These are phyloP conservation scores for Pleurozium schreberi DNA, from an alignment of 225 moss, liverwort and hornwort species.

Conservation along the genomic window DNA sequence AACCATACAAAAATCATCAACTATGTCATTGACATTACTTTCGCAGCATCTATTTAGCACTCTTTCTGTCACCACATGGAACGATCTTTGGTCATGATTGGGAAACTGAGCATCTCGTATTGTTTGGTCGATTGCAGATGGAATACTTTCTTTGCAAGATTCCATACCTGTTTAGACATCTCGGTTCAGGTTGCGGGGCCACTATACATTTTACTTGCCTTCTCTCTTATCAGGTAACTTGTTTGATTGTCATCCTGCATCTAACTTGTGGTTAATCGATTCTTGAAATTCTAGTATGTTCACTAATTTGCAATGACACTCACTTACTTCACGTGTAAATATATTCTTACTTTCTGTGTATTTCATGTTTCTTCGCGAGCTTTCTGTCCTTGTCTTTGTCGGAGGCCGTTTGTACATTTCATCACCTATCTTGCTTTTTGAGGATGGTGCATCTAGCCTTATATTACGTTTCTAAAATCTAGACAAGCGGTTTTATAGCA, in stretches of 20 bases:
- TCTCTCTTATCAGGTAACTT: slow-evolving; percentile 68
- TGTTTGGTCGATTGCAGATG: slow-evolving; percentile 36
- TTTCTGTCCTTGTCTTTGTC: background rate
- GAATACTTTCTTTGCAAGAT: slow-evolving; percentile 34
- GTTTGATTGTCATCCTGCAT: background rate
- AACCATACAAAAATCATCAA: background rate
- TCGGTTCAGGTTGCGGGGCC: slow-evolving; percentile 69
- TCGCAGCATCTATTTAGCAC: background rate
- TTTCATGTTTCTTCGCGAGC: background rate
- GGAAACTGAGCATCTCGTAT: background rate
- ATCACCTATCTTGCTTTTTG: background rate
- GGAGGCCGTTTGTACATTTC: background rate
- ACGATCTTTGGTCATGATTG: background rate
- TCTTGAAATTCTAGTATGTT: background rate
- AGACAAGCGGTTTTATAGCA: background rate
- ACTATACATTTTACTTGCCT: slow-evolving; percentile 65
- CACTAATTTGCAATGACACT: background rate
- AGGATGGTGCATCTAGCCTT: background rate
- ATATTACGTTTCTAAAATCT: background rate
- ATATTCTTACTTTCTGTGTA: background rate
- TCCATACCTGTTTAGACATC: slow-evolving; percentile 51
- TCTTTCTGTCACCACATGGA: background rate
- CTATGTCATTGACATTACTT: background rate
- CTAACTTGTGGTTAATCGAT: background rate
- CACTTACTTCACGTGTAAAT: background rate